Evolutionary conservation across 2,329 filamentous ascomycete species (phyloP), one percentile per base, ranked within the genome.

Genomic region (Chalara sp.): DNA sequence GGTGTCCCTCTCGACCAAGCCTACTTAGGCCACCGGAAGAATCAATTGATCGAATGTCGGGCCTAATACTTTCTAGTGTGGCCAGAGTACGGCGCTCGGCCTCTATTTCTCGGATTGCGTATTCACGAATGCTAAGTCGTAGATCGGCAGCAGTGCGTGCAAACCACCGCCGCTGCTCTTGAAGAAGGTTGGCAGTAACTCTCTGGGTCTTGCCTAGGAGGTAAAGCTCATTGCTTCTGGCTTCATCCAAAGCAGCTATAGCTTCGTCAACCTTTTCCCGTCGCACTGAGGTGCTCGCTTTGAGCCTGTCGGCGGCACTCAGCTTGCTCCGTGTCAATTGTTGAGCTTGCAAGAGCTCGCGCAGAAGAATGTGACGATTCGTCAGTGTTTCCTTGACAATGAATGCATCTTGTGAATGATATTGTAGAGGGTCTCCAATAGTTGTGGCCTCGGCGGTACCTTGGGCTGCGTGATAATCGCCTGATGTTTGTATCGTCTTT

Each of bases 321-420:
- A 93, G 80, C 68, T 90, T 93, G 68, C 82, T 88, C 56, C 87
- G 83, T 1, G 91, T 90, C 28, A 76, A 76, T 66, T 95, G 87
- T 67, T 97, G 91, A 1, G 93, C 91, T 69, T 96, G 89, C 30
- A 95, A 72, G 53, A 97, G 83, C 64, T 99, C 93, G 53, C 93
- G 89, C 42, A 96, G 86, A 21, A 99, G 79, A 56, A 99, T 96
- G 70, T 99, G 93, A 10, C 93, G 87, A 72, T 99, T 99, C 4
- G 93, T 99, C 56, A 99, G 79, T 8, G 91, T 96, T 67, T 99
- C 93, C 70, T 99, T 99, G 59, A 97, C 93, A 61, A 97, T 95
- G 66, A 96, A 95, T 43, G 93, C 89, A 68, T 99, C 93, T 51
- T 89, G 85, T 43, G 90, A 96, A 70, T 97, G 90, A 66, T 97